These are phyloP conservation scores for Penicillium steckii DNA, from an alignment of 495 filamentous ascomycete genomes.

Conservation along the genomic window DNA sequence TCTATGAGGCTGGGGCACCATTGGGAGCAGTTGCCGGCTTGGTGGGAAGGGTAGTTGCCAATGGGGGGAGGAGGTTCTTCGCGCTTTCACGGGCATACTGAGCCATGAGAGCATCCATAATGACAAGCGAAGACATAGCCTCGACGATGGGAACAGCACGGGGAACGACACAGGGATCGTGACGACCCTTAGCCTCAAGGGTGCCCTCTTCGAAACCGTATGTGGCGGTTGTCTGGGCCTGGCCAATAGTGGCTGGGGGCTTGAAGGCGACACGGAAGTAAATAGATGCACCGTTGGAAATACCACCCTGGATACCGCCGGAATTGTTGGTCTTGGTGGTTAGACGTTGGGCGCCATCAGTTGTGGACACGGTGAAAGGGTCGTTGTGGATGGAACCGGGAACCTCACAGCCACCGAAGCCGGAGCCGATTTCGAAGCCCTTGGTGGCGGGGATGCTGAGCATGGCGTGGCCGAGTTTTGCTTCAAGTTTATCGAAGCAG, in stretches of 20 bases:
- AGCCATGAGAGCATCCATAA: slow-evolving; percentile 89
- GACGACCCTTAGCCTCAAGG: slow-evolving; percentile 89
- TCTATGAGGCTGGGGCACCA: slow-evolving; percentile 14
- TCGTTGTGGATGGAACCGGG: slow-evolving; percentile 94
- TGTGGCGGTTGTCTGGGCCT: slow-evolving; percentile 80
- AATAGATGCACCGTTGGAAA: slow-evolving; percentile 90
- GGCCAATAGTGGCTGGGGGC: slow-evolving; percentile 90
- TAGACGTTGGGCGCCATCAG: slow-evolving; percentile 50
- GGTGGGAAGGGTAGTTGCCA: slow-evolving; percentile 40
- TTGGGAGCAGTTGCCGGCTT: slow-evolving; percentile 27
- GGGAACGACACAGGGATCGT: slow-evolving; percentile 95
- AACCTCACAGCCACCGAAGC: slow-evolving; percentile 84
- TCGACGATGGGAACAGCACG: slow-evolving; percentile 95
- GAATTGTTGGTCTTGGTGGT: slow-evolving; percentile 96
- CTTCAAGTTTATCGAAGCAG: slow-evolving; percentile 95
- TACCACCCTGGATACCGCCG: slow-evolving; percentile 94
- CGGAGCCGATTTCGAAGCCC: slow-evolving; percentile 94
- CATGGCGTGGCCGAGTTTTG: slow-evolving; percentile 92
- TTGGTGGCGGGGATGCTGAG: slow-evolving; percentile 96
- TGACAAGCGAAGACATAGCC: slow-evolving; percentile 86
- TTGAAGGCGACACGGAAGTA: slow-evolving; percentile 98
- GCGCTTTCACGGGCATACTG: slow-evolving; percentile 68
- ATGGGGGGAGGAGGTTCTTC: slow-evolving; percentile 40
- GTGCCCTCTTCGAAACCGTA: slow-evolving; percentile 75
- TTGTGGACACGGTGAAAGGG: slow-evolving; percentile 64